Evolutionary conservation across 2,329 filamentous ascomycete species (phyloP).

Genomic region (Aspergillus puulaauensis): DNA sequence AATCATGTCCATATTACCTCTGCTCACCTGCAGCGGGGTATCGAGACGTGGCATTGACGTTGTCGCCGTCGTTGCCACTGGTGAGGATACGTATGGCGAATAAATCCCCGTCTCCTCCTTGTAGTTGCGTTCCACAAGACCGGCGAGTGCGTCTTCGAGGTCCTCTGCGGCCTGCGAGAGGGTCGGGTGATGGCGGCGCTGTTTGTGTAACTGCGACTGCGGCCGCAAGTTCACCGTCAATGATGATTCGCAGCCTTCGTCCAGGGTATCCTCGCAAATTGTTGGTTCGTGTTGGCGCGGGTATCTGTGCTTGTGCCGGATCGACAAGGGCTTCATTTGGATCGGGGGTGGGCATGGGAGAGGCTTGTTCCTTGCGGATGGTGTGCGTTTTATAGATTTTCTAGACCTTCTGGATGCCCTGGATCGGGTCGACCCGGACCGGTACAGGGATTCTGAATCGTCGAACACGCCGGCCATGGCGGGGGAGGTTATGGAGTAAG

Average conservation of each 20-base stretch:
- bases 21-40: constrained; percentile 33
- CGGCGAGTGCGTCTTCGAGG: constrained; percentile 33
- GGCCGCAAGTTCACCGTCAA: not conserved
- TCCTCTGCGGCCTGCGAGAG: constrained; percentile 37
- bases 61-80: too few species aligned
- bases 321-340: constrained; percentile 28
- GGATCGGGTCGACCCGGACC: constrained; percentile 14
- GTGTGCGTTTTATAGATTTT: not conserved
- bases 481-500: constrained; percentile 28
- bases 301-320: constrained; percentile 17
- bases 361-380: constrained; percentile 38
- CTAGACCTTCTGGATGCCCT: constrained; percentile 8
- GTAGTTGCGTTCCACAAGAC: constrained; percentile 19
- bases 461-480: constrained; percentile 35
- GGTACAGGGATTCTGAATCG: constrained; percentile 19
- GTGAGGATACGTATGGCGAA: too few species aligned
- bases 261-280: constrained; percentile 2
- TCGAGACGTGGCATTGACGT: constrained; percentile 19
- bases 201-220: too few species aligned
- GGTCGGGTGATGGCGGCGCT: constrained; percentile 18
- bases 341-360: constrained; percentile 39
- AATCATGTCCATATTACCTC: constrained; percentile 34
- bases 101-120: too few species aligned
- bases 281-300: not conserved
- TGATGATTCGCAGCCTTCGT: constrained; percentile 1